Evolutionary conservation across 1,284 basidiomycete species (phyloP), one percentile per base, ranked within the genome.

Genomic region (Apiotrichum porosum): DNA sequence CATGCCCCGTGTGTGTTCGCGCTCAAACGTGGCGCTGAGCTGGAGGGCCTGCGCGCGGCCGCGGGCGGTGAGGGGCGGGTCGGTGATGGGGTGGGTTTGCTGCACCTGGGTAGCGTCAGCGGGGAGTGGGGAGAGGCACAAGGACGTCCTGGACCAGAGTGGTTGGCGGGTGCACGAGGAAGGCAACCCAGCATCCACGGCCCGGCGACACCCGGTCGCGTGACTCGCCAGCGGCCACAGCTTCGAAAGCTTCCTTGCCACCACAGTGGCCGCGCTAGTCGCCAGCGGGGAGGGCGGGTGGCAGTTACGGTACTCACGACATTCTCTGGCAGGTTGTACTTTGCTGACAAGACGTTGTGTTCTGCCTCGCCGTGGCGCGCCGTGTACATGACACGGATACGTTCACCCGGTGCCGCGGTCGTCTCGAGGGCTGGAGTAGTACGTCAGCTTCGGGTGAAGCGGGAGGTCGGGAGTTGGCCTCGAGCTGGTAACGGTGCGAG

Each of bases 291-390:
- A n/a, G n/a, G n/a, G n/a, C n/a, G n/a, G n/a, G n/a, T n/a, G n/a
- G n/a, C n/a, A n/a, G n/a, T n/a, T n/a, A n/a, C n/a, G n/a, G n/a
- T 4, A 47, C 53, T 23, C 40, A 55, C 53, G 5, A 36, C 40
- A 19, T 54, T 42, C 19, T 56, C 56, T 5, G 49, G 51, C 38
- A 48, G 17, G 21, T 51, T 48, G 40, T 61, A 58, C 23, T 50
- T 57, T n/a, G 43, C 44, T 17, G 40, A 41, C 6, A 65, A 49
- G 31, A 58, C 50, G 37, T 63, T 65, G 49, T 65, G 63, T 45
- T 65, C 60, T 12, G 61, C 61, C 51, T 67, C 60, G 23, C 65
- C 65, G 37, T 67, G 65, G 21, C 65, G 52, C 15, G 61, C 63
- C 1, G 58, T 52, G 37, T 57, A 67, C 18, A 67, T 44, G 17